Percentiles rank a stretch among this genome's conserved stretches.
Conservation (phyloP, 208 protist genomes). For the Trichomonas gallinae region DNA sequence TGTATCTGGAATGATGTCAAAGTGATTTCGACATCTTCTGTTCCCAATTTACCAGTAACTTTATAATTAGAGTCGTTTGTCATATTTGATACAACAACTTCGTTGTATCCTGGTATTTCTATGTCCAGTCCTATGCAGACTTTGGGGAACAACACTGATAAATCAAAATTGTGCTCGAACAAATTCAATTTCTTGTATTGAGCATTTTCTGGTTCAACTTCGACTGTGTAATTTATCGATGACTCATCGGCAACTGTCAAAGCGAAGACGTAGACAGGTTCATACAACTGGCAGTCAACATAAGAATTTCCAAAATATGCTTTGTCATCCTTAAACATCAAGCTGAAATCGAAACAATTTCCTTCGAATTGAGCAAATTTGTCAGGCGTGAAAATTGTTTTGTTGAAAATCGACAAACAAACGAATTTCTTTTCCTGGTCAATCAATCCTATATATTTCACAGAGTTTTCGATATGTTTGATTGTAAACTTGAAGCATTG, state of each 20-base stretch:
- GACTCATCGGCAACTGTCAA: background rate
- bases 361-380: background rate
- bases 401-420: background rate
- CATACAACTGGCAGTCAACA: background rate
- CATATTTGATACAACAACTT: background rate
- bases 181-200: background rate
- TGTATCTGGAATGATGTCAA: background rate
- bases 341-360: background rate
- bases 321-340: background rate
- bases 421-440: background rate
- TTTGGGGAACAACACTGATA: background rate
- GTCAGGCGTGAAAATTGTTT: background rate
- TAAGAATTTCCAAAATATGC: background rate
- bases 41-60: background rate
- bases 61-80: background rate
- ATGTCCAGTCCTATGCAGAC: background rate
- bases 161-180: background rate
- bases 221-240: background rate
- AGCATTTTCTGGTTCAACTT: too few species aligned
- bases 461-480: background rate
- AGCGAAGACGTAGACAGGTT: background rate
- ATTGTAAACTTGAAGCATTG: background rate
- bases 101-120: background rate
- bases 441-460: background rate
- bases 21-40: background rate